These are phyloP conservation scores for Aureobasidium mangrovei DNA, from an alignment of 2,329 filamentous ascomycete genomes.

Conservation along the genomic window DNA sequence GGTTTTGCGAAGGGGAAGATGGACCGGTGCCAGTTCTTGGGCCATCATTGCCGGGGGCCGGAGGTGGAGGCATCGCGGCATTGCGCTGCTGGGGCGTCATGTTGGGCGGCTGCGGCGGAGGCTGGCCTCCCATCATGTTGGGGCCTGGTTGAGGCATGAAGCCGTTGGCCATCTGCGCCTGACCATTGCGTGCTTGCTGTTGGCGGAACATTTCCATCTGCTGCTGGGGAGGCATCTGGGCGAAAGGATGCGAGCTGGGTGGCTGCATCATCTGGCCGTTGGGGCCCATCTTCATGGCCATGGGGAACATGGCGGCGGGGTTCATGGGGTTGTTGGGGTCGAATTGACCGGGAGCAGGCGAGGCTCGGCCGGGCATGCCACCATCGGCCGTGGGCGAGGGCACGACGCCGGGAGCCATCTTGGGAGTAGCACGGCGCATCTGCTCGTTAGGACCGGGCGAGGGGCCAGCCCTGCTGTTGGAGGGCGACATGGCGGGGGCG, in stretches of 20 bases:
- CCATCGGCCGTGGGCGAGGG: conserved; percentile 65
- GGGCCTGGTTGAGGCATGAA: conserved; percentile 29
- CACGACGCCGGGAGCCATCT: conserved; percentile 60
- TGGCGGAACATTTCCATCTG: conserved; percentile 35
- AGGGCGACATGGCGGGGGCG: conserved; percentile 53
- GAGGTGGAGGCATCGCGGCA: conserved; percentile 46
- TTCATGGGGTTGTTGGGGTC: conserved; percentile 38
- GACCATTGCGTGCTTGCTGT: conserved; percentile 22
- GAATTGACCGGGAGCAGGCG: conserved; percentile 50
- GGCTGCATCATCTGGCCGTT: conserved; percentile 42
- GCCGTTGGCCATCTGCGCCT: conserved; percentile 30
- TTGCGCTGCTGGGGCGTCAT: conserved; percentile 65
- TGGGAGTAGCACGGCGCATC: conserved; percentile 69
- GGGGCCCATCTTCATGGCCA: conserved; percentile 45
- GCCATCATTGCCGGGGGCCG: conserved; percentile 34
- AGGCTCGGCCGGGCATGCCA: conserved; percentile 53
- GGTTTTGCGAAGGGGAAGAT: conserved; percentile 38
- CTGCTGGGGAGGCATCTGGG: conserved; percentile 47
- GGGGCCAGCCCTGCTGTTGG: conserved; percentile 59
- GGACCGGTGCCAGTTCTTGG: conserved; percentile 31
- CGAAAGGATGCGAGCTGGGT: conserved; percentile 58
- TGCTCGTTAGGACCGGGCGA: conserved; percentile 71
- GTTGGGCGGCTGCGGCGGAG: conserved; percentile 44
- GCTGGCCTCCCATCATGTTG: conserved; percentile 33
- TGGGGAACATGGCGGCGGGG: conserved; percentile 24